These are phyloP conservation scores for Fusarium austroafricanum DNA, from an alignment of 2,329 filamentous ascomycete species.

Conservation along the genomic window DNA sequence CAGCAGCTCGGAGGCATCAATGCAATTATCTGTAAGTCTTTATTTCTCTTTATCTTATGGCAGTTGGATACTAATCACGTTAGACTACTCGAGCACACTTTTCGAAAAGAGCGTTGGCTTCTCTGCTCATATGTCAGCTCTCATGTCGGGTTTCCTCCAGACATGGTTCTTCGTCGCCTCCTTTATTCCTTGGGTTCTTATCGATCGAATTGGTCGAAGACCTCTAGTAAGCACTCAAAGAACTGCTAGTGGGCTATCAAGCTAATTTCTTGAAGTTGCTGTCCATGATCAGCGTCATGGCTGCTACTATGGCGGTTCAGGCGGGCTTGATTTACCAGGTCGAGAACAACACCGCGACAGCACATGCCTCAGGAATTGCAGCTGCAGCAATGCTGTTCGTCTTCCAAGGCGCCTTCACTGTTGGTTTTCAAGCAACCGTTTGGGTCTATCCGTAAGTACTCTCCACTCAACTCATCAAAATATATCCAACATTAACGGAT, in stretches of 20 bases:
- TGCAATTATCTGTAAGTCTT: conserved; percentile 56
- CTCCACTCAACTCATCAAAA: accelerated
- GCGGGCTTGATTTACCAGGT: conserved; percentile 56
- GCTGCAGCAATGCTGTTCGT: conserved; percentile 57
- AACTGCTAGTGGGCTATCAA: accelerated
- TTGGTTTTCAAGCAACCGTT: conserved; percentile 53
- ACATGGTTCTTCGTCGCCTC: conserved; percentile 58
- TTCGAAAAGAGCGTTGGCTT: conserved; percentile 60
- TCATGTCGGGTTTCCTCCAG: conserved; percentile 65
- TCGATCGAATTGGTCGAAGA: conserved; percentile 34
- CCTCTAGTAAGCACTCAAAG: conserved; percentile 13
- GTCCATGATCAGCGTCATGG: conserved; percentile 56
- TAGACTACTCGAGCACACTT: conserved; percentile 59
- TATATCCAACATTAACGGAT: not conserved
- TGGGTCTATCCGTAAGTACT: conserved; percentile 48
- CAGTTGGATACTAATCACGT: too few species aligned
- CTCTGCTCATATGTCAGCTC: conserved; percentile 56
- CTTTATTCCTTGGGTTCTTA: conserved; percentile 51
- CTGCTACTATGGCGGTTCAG: conserved; percentile 55
- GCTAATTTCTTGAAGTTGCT: conserved; percentile 44
- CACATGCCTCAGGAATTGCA: conserved; percentile 51
- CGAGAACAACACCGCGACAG: conserved; percentile 49
- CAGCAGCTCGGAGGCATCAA: conserved; percentile 64
- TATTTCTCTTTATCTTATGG: too few species aligned
- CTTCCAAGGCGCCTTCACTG: conserved; percentile 55